Conservation (phyloP, 192 early-diverging fungal genomes). For the Backusella macrospora region DNA sequence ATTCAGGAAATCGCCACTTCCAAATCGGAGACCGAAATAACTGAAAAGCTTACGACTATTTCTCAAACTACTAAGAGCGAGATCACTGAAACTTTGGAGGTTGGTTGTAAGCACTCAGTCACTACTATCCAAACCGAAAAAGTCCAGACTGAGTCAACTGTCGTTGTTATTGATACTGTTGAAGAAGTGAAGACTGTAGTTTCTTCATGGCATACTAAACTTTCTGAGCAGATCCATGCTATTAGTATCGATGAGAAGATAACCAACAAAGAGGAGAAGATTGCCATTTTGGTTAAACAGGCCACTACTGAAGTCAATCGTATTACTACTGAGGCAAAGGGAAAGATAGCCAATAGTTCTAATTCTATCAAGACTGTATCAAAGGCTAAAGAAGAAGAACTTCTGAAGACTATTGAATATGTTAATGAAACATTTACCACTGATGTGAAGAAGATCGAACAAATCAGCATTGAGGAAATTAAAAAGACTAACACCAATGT, state of each 20-base stretch:
- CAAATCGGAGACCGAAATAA: not conserved
- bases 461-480: slow-evolving; percentile 10
- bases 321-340: slow-evolving; percentile 12
- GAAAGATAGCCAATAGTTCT: not conserved
- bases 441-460: slow-evolving; percentile 20
- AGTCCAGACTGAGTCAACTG: not conserved
- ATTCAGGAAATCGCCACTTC: slow-evolving; percentile 19
- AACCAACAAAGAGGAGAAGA: slow-evolving; percentile 11
- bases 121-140: slow-evolving; percentile 4
- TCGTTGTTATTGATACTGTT: slow-evolving; percentile 23
- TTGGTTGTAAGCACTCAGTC: not conserved
- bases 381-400: slow-evolving; percentile 22
- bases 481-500: slow-evolving; percentile 4
- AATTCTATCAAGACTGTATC: slow-evolving; percentile 16
- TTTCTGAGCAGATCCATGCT: slow-evolving; percentile 14
- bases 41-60: slow-evolving; percentile 4
- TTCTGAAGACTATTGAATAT: slow-evolving; percentile 2
- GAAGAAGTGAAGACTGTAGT: slow-evolving; percentile 15
- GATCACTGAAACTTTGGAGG: not conserved
- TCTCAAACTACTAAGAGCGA: slow-evolving; percentile 1
- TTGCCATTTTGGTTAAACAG: not conserved
- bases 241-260: slow-evolving; percentile 5
- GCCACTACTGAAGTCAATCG: slow-evolving; percentile 17
- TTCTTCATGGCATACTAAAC: not conserved
- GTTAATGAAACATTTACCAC: slow-evolving; percentile 15